Base-by-base conservation (phyloP, 2,329 filamentous ascomycete species). In the Monosporascus ibericus region DNA sequence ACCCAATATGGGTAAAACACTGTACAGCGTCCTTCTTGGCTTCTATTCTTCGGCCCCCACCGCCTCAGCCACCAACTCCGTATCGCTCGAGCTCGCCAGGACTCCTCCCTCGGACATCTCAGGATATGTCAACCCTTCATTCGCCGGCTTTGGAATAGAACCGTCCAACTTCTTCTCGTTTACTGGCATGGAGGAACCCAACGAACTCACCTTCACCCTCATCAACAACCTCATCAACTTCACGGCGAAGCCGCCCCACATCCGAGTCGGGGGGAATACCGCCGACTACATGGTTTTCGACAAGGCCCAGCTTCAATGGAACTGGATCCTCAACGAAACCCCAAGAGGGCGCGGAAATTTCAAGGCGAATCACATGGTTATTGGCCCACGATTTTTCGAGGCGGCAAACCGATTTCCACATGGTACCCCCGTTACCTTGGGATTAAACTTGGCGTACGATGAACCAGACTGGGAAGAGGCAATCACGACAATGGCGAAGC, bases 101-200 rank as follows among this genome's bases (percentile, higher is more conserved):
- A 51, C 36, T 4, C 44, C 52, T 24, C 57, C 61, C 6, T 27
- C 34, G 14, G 40, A 47, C 50, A 52, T 46, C 8, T 59, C 61
- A 9, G 47, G 38, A 2, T 37, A 59, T 27, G 58, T 78, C 52
- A 65, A 70, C 58, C 69, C 71, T 8, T 73, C 72, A 1, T 78
- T 73, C 58, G 75, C 73, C 9, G 75, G 75, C 52, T 76, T 78
- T 53, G 75, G 76, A 44, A 78, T 79, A 55, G 76, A 79, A 65
- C 72, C 76, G 25, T 77, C 75, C 20, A 78, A 78, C 55, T 67
- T 79, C 7, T 78, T 75, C 63, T 75, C 75, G 48, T 79, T 76
- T 61, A 76, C 74, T 14, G 76, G 76, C 51, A 62, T 61, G 36
- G 67, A 66, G 20, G 52, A 64, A 6, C 57, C 72, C 18, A 79